Evolutionary conservation across 495 filamentous ascomycete genomes (phyloP), one percentile per base, ranked within the genome.

Genomic region (Neurospora sp.): DNA sequence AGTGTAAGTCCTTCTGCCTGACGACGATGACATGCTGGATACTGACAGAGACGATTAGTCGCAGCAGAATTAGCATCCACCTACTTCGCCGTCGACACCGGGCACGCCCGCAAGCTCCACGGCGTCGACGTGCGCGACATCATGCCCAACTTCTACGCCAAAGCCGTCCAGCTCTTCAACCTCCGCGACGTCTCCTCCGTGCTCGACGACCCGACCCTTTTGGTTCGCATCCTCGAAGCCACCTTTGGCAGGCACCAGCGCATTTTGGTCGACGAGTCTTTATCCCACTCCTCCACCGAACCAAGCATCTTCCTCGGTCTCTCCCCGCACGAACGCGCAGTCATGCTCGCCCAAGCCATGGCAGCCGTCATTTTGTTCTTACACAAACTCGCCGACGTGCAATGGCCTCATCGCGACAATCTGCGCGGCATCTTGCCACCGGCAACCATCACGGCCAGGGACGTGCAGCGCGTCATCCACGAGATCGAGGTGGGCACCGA

Each of bases 81-180:
- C 41, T 80, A 80, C 71, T 80, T 77, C 69, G 73, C 72, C 40
- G 75, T 77, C 65, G 73, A 80, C 72, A 80, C 78, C 12, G 73
- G 72, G 14, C 78, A 80, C 71, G 78, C 75, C 16, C 78, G 78
- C 71, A 80, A 80, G 44, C 39, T 73, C 31, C 45, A 72, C 72
- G 78, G 78, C 71, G 71, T 78, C 39, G 78, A 75, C 59, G 77
- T 78, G 35, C 71, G 71, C 75, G 77, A 80, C 38, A 80, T 80
- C 70, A 70, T 80, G 31, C 78, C 78, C 73, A 73, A 80, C 73
- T 78, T 80, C 73, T 76, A 74, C 70, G 44, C 73, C 53, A 78
- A 80, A 68, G 75, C 77, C 10, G 53, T 76, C 42, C 70, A 71
- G 8, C 73, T 80, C 74, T 80, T 80, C 77, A 80, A 80, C 73